These are phyloP conservation scores for Chaetomiaceae sp. DNA, from an alignment of 2,329 filamentous ascomycete genomes.

Conservation along the genomic window DNA sequence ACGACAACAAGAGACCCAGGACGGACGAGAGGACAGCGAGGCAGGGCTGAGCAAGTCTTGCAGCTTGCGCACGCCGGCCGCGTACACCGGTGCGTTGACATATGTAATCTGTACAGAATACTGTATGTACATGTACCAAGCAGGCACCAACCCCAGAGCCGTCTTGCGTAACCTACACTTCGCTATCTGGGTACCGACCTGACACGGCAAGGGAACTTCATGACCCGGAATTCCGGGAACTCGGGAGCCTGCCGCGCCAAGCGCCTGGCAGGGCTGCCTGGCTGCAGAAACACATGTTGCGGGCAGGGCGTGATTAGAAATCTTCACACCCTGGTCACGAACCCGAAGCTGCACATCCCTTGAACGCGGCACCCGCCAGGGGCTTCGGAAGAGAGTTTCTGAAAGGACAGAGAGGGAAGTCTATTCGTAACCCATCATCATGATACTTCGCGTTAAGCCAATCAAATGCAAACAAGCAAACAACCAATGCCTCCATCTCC, in stretches of 20 bases:
- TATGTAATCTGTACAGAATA: too few relatives aligned
- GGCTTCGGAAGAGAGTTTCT: too few relatives aligned
- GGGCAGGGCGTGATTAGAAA: constrained; percentile 6
- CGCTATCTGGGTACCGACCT: too few relatives aligned
- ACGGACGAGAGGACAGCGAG: too few relatives aligned
- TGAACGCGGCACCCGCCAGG: not conserved
- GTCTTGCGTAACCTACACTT: constrained; percentile 11
- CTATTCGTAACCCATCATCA: constrained; percentile 11
- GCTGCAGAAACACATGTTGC: not conserved
- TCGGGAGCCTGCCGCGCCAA: not conserved
- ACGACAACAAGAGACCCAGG: not conserved
- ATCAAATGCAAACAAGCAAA: not conserved
- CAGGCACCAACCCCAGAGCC: too few relatives aligned
- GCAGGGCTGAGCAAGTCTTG: too few relatives aligned
- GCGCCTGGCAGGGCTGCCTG: not conserved
- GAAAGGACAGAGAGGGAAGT: not conserved
- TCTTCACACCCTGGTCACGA: not conserved
- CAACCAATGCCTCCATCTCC: constrained; percentile 8
- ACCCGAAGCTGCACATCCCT: not conserved
- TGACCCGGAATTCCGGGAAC: not conserved
- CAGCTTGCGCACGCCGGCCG: too few relatives aligned
- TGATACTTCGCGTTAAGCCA: not conserved
- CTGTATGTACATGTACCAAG: too few relatives aligned
- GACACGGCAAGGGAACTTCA: not conserved
- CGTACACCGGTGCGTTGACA: too few relatives aligned